Conservation (phyloP, 495 filamentous ascomycete species). For the Penicillium roqueforti region DNA sequence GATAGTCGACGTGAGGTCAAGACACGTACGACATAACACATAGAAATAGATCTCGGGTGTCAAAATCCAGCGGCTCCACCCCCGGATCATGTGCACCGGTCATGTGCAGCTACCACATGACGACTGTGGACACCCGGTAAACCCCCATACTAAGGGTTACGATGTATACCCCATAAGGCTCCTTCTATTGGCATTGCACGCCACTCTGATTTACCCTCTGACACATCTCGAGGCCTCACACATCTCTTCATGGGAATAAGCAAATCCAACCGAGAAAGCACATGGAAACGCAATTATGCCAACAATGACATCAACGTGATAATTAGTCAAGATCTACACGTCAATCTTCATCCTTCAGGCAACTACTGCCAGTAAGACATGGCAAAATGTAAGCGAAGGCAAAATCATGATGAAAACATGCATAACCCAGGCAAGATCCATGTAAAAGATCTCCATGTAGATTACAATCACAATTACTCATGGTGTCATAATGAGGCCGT, state of each 20-base stretch:
- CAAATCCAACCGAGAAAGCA: not conserved
- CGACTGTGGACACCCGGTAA: not conserved
- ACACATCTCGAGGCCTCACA: too few species aligned
- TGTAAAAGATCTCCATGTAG: not conserved
- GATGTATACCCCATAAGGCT: not conserved
- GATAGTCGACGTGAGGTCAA: not conserved
- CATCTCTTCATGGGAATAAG: not conserved
- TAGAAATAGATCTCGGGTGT: not conserved
- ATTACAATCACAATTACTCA: not conserved
- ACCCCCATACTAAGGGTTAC: not conserved
- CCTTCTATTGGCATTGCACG: not conserved
- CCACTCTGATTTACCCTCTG: too few species aligned
- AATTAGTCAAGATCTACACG: not conserved
- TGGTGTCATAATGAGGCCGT: conserved; percentile 19
- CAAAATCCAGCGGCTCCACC: conserved; percentile 1
- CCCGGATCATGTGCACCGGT: conserved; percentile 11
- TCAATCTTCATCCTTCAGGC: not conserved
- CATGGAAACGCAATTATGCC: not conserved
- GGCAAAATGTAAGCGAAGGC: not conserved
- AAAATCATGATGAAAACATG: conserved; percentile 18
- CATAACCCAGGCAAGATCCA: not conserved
- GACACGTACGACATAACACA: not conserved
- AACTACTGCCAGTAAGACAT: not conserved
- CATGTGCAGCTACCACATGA: conserved; percentile 9
- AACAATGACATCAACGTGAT: conserved; percentile 5